phyloP scores from a whole-genome alignment of 1,139 yeast genomes.

The Yamadazyma sp. region DNA sequence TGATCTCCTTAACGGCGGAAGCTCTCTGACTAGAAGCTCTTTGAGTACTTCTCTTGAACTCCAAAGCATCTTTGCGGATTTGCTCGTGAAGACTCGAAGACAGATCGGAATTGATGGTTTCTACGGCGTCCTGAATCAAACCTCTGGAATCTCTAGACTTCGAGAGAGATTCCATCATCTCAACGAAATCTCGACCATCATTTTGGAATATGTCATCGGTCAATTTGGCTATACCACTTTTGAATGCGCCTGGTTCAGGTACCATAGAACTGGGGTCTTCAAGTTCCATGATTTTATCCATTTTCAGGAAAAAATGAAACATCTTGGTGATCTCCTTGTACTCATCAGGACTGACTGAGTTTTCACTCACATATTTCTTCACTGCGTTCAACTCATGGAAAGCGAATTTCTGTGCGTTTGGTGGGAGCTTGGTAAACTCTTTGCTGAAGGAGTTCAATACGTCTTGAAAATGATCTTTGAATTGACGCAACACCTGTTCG shows the following conservation, averaged over 20 bases:
- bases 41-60: slow-evolving; percentile 9
- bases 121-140: neutral
- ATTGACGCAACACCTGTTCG: slow-evolving; percentile 6
- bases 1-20: neutral
- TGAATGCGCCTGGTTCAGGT: slow-evolving; percentile 20
- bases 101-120: slow-evolving; percentile 21
- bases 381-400: slow-evolving; percentile 10
- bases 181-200: slow-evolving; percentile 73
- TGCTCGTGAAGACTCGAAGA: slow-evolving; percentile 3
- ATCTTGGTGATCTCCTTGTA: neutral
- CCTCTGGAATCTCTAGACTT: slow-evolving; percentile 56
- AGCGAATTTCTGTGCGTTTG: slow-evolving; percentile 12
- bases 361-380: slow-evolving; percentile 8
- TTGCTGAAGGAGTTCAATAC: slow-evolving; percentile 13
- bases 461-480: slow-evolving; percentile 10
- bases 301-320: neutral
- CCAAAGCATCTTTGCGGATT: slow-evolving; percentile 12
- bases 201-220: slow-evolving; percentile 77
- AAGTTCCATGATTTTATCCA: slow-evolving; percentile 11
- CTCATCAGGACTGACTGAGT: neutral
- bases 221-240: slow-evolving; percentile 42
- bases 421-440: slow-evolving; percentile 11
- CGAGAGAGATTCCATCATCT: slow-evolving; percentile 74
- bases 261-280: slow-evolving; percentile 30
- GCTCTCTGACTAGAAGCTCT: neutral